Evolutionary conservation across 495 filamentous ascomycete species (phyloP), one percentile per base, ranked within the genome.

Genomic region (Trichoderma asperelloides): DNA sequence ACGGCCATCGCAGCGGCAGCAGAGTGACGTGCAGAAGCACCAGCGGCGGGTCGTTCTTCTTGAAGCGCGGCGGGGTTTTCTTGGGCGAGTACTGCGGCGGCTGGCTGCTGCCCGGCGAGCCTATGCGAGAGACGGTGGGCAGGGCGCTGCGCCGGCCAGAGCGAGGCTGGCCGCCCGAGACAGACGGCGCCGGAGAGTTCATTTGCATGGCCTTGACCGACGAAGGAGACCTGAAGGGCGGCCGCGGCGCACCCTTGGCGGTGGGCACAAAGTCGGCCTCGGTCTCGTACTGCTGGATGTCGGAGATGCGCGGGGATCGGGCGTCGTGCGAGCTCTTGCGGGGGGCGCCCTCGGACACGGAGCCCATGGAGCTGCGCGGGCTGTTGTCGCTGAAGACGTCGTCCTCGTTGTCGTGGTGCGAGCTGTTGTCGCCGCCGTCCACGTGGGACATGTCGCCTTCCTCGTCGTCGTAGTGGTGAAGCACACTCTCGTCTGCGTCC

Each of bases 21-120:
- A 97, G 76, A 0, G 91, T 96, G 65, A 94, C 90, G 70, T 98
- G 94, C 1, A 98, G 81, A 9, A 97, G 81, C 5, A 97, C 91
- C 9, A 98, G 86, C 2, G 94, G 93, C 21, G 78, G 72, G 28
- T 71, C 75, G 47, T 85, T 79, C 73, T 81, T 76, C 77, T 77
- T 82, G 67, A 84, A 81, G 21, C 78, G 75, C 21, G 76, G 75
- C 15, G 79, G 84, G 27, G 80, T 86, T 65, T 83, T 88, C 76
- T 87, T 89, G 23, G 77, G 78, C 49, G 79, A 86, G 49, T 78
- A 85, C 68, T 83, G 86, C 27, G 71, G 78, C 21, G 74, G 74
- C 4, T 74, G 74, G 18, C 67, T 79, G 23, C 6, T 8, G 33
- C 33, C 33, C 33, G 82, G 78, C 43, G 77, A 84, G 39, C 79